phyloP scores from a whole-genome alignment of 345 rosid species.

The Diplotaxis tenuifolia region DNA sequence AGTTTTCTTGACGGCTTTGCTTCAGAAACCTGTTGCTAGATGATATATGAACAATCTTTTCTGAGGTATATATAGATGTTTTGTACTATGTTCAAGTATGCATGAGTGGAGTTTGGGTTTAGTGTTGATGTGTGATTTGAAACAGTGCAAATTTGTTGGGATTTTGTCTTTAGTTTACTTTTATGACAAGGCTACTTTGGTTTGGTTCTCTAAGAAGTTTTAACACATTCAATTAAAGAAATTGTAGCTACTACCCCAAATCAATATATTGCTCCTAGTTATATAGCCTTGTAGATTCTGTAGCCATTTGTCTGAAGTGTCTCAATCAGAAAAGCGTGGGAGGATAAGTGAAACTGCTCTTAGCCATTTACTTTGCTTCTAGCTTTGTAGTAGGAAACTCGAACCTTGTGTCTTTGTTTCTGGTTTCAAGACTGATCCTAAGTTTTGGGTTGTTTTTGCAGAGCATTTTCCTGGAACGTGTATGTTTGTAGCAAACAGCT shows the following conservation, averaged over 20 bases:
- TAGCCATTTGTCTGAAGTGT: not conserved
- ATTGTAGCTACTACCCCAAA: not conserved
- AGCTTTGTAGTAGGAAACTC: not conserved
- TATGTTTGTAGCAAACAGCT: constrained; percentile 23
- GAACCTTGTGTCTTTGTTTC: not conserved
- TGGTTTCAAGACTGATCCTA: constrained; percentile 4
- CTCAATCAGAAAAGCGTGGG: not conserved
- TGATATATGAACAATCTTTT: constrained; percentile 40
- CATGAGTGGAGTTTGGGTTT: not conserved
- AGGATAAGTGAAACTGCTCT: not conserved
- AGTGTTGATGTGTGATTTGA: not conserved
- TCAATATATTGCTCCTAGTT: not conserved
- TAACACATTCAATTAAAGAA: not conserved
- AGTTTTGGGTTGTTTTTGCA: constrained; percentile 24
- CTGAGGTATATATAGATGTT: not conserved
- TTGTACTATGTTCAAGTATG: not conserved
- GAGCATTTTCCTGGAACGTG: constrained; percentile 5
- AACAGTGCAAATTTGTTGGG: not conserved
- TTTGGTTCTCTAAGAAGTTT: not conserved
- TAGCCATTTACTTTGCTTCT: not conserved
- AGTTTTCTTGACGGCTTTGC: no score
- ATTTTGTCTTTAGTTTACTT: not conserved
- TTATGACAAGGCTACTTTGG: not conserved
- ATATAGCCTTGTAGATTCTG: not conserved
- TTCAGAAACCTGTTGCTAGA: constrained; percentile 68